Conservation (phyloP, 805 yeast genomes). For the Candida sithepensis region DNA sequence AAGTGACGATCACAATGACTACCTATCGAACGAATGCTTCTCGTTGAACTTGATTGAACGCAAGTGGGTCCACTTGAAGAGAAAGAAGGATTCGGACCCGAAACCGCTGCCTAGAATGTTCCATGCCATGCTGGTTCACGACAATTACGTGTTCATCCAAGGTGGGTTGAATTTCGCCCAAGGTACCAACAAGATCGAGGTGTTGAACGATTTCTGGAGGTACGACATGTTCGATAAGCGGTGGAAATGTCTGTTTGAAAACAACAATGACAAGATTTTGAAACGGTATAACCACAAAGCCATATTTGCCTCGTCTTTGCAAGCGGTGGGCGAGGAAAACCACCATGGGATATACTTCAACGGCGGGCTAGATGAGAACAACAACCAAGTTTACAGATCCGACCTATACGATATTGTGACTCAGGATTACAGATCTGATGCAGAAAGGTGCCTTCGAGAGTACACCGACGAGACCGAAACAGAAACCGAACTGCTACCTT, state of each 20-base stretch:
- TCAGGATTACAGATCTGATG: conserved; percentile 18
- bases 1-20: conserved; percentile 21
- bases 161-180: conserved; percentile 58
- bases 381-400: conserved; percentile 32
- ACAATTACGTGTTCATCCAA: conserved; percentile 50
- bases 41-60: conserved; percentile 56
- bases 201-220: conserved; percentile 68
- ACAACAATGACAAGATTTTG: conserved; percentile 18
- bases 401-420: conserved; percentile 44
- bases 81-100: conserved; percentile 20
- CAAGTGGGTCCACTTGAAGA: conserved; percentile 46
- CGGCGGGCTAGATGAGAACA: conserved; percentile 47
- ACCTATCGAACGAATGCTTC: conserved; percentile 63
- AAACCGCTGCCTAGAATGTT: conserved; percentile 48
- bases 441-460: conserved; percentile 11
- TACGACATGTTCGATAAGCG: conserved; percentile 47
- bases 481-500: not conserved
- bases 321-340: conserved; percentile 31
- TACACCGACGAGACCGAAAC: conserved; percentile 2
- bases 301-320: conserved; percentile 37
- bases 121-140: conserved; percentile 53
- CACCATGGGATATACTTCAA: conserved; percentile 49
- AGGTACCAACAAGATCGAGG: conserved; percentile 33
- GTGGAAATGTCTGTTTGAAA: conserved; percentile 52
- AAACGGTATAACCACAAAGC: conserved; percentile 53